Conservation (phyloP, 1,284 basidiomycete species). For the Ganoderma lingzhi region DNA sequence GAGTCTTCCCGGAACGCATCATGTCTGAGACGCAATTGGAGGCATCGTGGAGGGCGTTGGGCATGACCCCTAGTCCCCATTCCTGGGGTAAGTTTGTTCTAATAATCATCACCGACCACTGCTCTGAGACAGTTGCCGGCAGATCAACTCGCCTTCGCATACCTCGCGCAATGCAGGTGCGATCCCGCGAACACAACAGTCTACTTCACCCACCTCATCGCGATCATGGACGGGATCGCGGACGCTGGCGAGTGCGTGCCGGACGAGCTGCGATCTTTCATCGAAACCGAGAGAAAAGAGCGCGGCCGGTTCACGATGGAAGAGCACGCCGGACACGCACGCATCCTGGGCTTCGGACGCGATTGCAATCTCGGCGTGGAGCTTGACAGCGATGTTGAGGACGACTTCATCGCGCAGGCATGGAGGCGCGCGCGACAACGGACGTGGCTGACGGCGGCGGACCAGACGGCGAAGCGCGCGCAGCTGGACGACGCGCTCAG, state of each 20-base stretch:
- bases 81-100: conserved; percentile 57
- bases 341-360: conserved; percentile 70
- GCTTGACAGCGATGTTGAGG: conserved; percentile 70
- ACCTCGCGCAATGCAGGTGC: conserved; percentile 80
- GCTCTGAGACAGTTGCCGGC: conserved; percentile 12
- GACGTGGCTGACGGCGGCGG: conserved; percentile 62
- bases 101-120: not conserved
- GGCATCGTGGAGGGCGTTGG: conserved; percentile 56
- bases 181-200: conserved; percentile 66
- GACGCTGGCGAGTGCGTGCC: conserved; percentile 51
- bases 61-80: conserved; percentile 69
- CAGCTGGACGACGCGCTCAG: conserved; percentile 70
- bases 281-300: conserved; percentile 63
- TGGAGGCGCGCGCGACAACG: conserved; percentile 70
- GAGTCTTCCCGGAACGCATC: conserved; percentile 52
- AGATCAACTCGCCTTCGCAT: conserved; percentile 80
- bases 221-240: conserved; percentile 57
- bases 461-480: conserved; percentile 50
- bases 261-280: conserved; percentile 59
- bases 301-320: conserved; percentile 61
- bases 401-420: conserved; percentile 72
- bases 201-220: conserved; percentile 67
- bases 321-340: conserved; percentile 31
- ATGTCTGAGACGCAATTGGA: conserved; percentile 49
- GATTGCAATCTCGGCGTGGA: conserved; percentile 63